Conservation (phyloP, 2,329 filamentous ascomycete genomes). For the Fusarium irregulare region DNA sequence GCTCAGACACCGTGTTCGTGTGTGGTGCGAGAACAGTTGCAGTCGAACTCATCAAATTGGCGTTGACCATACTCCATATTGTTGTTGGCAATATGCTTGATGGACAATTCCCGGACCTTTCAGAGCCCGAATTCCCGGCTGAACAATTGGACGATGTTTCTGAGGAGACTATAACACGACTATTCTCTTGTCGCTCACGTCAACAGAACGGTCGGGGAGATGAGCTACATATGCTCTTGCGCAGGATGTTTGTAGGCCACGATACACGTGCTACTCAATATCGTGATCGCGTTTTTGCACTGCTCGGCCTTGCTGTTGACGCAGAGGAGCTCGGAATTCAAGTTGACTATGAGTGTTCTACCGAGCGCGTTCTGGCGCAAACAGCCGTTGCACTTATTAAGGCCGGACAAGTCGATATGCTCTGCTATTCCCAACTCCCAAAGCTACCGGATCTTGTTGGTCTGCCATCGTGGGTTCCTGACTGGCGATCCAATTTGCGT, state of each 20-base stretch:
- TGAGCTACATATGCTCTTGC: background rate
- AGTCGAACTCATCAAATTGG: background rate
- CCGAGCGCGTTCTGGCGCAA: background rate
- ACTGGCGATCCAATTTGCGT: background rate
- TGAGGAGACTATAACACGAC: background rate
- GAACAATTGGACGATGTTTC: background rate
- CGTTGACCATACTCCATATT: background rate
- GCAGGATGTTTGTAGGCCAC: background rate
- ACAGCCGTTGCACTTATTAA: background rate
- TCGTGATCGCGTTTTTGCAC: slow-evolving; percentile 3
- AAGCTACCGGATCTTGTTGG: background rate
- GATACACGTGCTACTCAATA: background rate
- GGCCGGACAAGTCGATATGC: rapidly evolving
- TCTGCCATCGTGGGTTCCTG: background rate
- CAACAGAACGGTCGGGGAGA: background rate
- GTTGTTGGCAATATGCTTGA: background rate
- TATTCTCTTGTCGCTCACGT: background rate
- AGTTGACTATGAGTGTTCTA: background rate
- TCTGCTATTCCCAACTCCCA: background rate
- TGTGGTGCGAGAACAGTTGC: background rate
- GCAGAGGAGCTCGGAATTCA: background rate
- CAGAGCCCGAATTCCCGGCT: background rate
- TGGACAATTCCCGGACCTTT: background rate
- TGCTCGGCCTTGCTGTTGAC: background rate
- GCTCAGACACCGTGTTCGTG: background rate